Evolutionary conservation across 1,139 yeast genomes (phyloP).

Genomic region (Saccharomyces hybrid): DNA sequence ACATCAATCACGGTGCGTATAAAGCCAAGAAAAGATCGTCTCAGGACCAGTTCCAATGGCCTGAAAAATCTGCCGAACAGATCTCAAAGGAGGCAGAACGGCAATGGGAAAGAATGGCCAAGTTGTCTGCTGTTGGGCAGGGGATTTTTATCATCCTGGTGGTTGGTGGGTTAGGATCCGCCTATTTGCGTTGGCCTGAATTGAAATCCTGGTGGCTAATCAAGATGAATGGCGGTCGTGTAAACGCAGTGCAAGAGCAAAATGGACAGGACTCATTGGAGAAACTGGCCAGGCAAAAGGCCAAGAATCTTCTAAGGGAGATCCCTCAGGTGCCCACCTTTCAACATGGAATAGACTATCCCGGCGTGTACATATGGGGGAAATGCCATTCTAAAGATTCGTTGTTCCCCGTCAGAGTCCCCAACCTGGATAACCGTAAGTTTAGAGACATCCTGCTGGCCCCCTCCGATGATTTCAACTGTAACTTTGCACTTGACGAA

Average conservation of each 20-base stretch:
- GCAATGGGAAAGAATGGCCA: constrained; percentile 11
- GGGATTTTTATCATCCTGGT: constrained; percentile 19
- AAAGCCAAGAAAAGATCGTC: constrained; percentile 16
- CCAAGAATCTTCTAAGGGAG: constrained; percentile 3
- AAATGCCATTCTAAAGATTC: constrained; percentile 22
- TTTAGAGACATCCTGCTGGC: constrained; percentile 53
- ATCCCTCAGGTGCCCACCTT: constrained; percentile 14
- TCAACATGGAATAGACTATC: constrained; percentile 1
- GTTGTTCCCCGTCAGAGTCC: constrained; percentile 49
- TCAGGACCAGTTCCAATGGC: background rate
- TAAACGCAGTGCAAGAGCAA: constrained; percentile 7
- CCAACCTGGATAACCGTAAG: constrained; percentile 54
- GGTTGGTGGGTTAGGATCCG: constrained; percentile 18
- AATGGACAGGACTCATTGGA: background rate
- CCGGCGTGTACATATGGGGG: background rate
- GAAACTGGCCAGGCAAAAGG: constrained; percentile 31
- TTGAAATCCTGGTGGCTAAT: constrained; percentile 23
- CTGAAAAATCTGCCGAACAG: background rate
- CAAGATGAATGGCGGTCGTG: constrained; percentile 13
- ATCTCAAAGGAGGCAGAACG: constrained; percentile 12
- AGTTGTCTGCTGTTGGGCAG: constrained; percentile 20
- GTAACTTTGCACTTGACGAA: constrained; percentile 51
- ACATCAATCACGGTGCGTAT: constrained; percentile 18
- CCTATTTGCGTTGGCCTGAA: constrained; percentile 24
- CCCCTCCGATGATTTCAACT: constrained; percentile 36